These are phyloP conservation scores for Trametes elegans DNA, from an alignment of 768 basidiomycete species.

Conservation along the genomic window DNA sequence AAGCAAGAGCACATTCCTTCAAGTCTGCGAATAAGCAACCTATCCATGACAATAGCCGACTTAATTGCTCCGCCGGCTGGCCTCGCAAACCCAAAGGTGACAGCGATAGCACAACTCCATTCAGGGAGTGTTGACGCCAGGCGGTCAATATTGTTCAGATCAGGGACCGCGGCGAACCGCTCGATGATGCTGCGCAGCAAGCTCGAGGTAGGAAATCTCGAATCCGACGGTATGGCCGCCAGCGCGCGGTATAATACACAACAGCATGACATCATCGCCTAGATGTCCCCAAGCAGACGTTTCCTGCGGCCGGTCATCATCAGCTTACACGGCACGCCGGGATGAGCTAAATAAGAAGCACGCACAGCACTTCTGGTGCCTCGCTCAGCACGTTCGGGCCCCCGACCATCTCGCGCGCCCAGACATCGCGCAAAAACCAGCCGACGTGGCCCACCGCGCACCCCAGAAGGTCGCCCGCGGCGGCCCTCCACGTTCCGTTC, in stretches of 20 bases:
- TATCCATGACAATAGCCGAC: too few relatives aligned
- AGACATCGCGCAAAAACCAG: constrained; percentile 84
- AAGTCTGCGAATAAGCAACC: too few relatives aligned
- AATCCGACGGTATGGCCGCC: too few relatives aligned
- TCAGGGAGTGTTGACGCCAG: too few relatives aligned
- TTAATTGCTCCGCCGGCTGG: too few relatives aligned
- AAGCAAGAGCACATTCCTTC: too few relatives aligned
- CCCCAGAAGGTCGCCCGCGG: constrained; percentile 78
- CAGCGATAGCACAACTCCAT: too few relatives aligned
- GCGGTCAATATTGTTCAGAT: too few relatives aligned
- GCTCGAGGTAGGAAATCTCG: too few relatives aligned
- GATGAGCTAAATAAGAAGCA: neutral
- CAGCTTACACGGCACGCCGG: neutral
- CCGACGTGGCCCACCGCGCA: constrained; percentile 86
- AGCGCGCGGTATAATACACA: neutral
- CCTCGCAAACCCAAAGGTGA: too few relatives aligned
- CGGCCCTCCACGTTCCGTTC: constrained; percentile 82
- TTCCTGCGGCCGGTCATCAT: constrained; percentile 40
- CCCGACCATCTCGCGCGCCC: constrained; percentile 85
- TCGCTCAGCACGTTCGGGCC: constrained; percentile 71
- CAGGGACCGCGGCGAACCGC: too few relatives aligned
- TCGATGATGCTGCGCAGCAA: too few relatives aligned
- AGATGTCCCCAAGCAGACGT: constrained; percentile 62
- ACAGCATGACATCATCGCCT: neutral
- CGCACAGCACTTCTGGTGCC: constrained; percentile 69